These are phyloP conservation scores for Phlebopus sp. DNA, from an alignment of 1,284 basidiomycete genomes.

Conservation along the genomic window DNA sequence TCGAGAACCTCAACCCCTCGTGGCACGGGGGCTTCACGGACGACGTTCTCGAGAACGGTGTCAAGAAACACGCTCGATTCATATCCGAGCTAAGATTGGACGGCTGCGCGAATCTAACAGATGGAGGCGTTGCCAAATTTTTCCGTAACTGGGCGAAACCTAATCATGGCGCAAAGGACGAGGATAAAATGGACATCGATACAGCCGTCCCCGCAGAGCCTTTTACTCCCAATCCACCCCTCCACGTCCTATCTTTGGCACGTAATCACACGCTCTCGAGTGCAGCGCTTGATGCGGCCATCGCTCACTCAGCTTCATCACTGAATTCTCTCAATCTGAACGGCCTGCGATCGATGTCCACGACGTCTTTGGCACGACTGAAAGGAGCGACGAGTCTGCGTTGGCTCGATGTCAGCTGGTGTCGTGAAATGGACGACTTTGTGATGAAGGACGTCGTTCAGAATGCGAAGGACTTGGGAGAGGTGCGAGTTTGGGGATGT, in stretches of 20 bases:
- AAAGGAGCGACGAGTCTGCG: conserved; percentile 47
- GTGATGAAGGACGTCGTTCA: conserved; percentile 53
- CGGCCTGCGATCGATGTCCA: conserved; percentile 44
- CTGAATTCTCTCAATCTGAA: conserved; percentile 76
- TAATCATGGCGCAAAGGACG: neutral
- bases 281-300: conserved; percentile 59
- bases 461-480: conserved; percentile 46
- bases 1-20: conserved; percentile 62
- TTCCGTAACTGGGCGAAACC: conserved; percentile 45
- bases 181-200: conserved; percentile 22
- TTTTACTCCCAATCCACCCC: conserved; percentile 40
- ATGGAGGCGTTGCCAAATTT: conserved; percentile 66
- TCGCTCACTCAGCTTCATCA: conserved; percentile 65
- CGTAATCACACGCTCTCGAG: conserved; percentile 60
- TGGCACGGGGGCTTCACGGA: conserved; percentile 60
- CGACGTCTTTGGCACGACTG: conserved; percentile 55
- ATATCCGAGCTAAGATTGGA: conserved; percentile 61
- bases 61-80: conserved; percentile 51
- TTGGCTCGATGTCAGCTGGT: conserved; percentile 84
- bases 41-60: conserved; percentile 55
- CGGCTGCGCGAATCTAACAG: conserved; percentile 62
- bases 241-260: conserved; percentile 56
- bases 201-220: neutral
- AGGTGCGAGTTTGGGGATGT: conserved; percentile 73
- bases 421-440: conserved; percentile 82